These are phyloP conservation scores for Pichia cabralensis DNA, from an alignment of 805 yeast genomes.

Conservation along the genomic window DNA sequence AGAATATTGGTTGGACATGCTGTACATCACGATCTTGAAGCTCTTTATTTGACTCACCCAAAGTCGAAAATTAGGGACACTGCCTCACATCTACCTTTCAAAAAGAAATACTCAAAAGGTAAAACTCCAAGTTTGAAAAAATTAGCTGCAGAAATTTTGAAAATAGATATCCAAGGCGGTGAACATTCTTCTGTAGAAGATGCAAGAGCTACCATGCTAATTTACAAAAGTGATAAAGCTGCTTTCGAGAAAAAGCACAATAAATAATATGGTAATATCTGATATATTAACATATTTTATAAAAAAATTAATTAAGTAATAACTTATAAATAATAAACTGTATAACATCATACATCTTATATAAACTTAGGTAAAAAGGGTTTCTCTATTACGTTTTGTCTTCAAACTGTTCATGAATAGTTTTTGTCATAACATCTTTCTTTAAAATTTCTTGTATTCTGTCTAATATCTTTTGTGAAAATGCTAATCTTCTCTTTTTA, in stretches of 20 bases:
- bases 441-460: too few species aligned
- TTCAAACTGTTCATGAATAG: too few species aligned
- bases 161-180: slow-evolving; percentile 56
- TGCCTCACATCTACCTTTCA: slow-evolving; percentile 47
- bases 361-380: too few species aligned
- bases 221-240: slow-evolving; percentile 53
- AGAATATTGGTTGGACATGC: slow-evolving; percentile 79
- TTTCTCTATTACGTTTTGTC: too few species aligned
- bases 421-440: too few species aligned
- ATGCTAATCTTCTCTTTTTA: neutral
- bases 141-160: slow-evolving; percentile 46
- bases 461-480: neutral
- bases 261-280: too few species aligned
- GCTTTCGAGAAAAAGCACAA: slow-evolving; percentile 50
- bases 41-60: slow-evolving; percentile 61
- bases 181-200: slow-evolving; percentile 86
- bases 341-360: too few species aligned
- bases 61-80: slow-evolving; percentile 62
- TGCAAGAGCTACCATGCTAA: slow-evolving; percentile 77
- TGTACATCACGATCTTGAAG: slow-evolving; percentile 64
- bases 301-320: too few species aligned
- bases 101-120: slow-evolving; percentile 48
- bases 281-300: too few species aligned
- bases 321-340: too few species aligned
- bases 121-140: slow-evolving; percentile 67